A percentile compares a stretch with the other conserved stretches of the same genome.
Evolutionary conservation across 2,329 filamentous ascomycete species (phyloP).

Genomic region (Lanzia echinophila): DNA sequence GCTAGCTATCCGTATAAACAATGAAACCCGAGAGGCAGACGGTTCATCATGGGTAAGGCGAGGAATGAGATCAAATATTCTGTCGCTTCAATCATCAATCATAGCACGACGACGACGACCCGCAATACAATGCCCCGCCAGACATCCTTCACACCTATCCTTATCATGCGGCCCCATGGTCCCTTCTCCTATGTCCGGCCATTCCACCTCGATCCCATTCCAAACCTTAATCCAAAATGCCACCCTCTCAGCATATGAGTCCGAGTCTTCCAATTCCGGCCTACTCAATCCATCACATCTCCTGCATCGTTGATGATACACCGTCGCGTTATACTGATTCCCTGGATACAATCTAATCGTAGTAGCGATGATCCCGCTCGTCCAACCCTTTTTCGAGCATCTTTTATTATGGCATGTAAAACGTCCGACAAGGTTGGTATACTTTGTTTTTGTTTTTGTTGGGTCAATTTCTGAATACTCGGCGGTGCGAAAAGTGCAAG

Average conservation of each 20-base stretch:
- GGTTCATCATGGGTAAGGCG: no score
- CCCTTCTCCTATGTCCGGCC: constrained; percentile 12
- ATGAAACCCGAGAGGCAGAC: no score
- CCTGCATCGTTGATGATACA: constrained; percentile 38
- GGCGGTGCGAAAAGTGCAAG: no score
- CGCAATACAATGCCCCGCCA: constrained; percentile 15
- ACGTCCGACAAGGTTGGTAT: constrained; percentile 38
- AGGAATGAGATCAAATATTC: no score
- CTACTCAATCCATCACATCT: constrained; percentile 31
- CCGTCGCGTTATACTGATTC: constrained; percentile 37
- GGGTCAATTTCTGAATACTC: no score
- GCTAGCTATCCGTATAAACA: no score
- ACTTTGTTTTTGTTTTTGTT: no score
- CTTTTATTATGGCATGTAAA: constrained; percentile 33
- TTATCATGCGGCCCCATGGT: constrained; percentile 22
- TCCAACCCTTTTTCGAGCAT: constrained; percentile 33
- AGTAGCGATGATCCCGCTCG: constrained; percentile 36
- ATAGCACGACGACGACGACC: no score
- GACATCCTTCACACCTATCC: constrained; percentile 23
- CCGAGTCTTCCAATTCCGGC: constrained; percentile 29
- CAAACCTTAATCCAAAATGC: constrained; percentile 38
- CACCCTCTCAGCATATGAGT: constrained; percentile 37
- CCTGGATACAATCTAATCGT: constrained; percentile 36
- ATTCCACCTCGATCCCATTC: constrained; percentile 29
- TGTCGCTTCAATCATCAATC: no score